Evolutionary conservation across 805 yeast genomes (phyloP), one percentile per base, ranked within the genome.

Genomic region (Yueomyces sp.): DNA sequence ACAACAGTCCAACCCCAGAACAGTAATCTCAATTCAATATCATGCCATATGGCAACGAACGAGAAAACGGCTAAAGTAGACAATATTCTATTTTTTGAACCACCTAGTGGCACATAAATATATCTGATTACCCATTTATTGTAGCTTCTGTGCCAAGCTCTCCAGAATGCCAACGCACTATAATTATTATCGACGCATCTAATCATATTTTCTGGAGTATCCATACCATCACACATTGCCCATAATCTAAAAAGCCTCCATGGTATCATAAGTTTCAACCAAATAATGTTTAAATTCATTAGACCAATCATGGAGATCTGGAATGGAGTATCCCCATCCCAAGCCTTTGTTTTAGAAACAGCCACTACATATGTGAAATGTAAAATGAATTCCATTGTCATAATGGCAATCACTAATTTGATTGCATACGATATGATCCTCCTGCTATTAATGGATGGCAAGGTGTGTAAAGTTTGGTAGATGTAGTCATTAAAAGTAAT

Each of bases 21-120:
- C 41, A 92, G 66, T 42, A 92, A 66, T 49, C 78, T 79, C 55
- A 92, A 71, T 63, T 92, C 88, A 50, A 92, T 88, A 57, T 92
- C 99, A 65, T 92, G 99, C 99, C 99, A 92, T 31, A 92, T 67
- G 2, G 98, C 97, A 27, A 92, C 98, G 64, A 92, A 92, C 12
- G 94, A 77, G 59, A 92, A 92, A 12, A 90, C 96, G 8, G 88
- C 75, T 34, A 90, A 64, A 8, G 88, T 78, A 48, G 90, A 87
- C 40, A 83, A 52, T 6, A 90, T 64, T 49, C 96, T 71, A 52
- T 79, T 74, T 6, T 64, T 67, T 0, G 83, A 71, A 0, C 96
- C 96, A 8, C 97, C 97, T 47, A 92, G 65, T 3, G 98, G 98
- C 27, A 92, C 72, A 54, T 92, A 92, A 37, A 92, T 74, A 61